Evolutionary conservation across 345 rosid species (phyloP).

Genomic region (Mercurialis annua): DNA sequence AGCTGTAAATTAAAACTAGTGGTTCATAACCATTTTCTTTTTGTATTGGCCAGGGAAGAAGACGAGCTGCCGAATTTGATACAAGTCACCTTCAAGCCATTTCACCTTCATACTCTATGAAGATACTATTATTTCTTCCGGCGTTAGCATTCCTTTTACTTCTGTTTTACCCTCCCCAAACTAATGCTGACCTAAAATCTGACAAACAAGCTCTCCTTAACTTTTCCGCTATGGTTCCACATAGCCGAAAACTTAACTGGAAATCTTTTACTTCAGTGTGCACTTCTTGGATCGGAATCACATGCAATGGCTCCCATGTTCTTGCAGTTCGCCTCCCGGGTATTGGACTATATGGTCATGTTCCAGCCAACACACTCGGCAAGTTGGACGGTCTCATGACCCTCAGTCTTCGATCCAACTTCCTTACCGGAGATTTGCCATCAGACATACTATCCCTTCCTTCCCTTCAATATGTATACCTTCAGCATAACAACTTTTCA

Average conservation of each 20-base stretch:
- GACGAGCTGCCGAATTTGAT: constrained; percentile 13
- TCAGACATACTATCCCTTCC: constrained; percentile 69
- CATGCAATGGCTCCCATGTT: constrained; percentile 61
- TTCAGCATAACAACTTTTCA: constrained; percentile 80
- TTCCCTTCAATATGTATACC: constrained; percentile 55
- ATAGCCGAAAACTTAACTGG: constrained; percentile 81
- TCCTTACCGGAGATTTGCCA: constrained; percentile 64
- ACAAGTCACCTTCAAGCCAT: not conserved
- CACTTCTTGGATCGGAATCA: constrained; percentile 73
- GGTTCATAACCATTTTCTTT: not conserved
- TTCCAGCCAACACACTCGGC: constrained; percentile 73
- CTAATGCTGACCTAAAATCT: constrained; percentile 45
- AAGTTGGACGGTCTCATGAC: constrained; percentile 64
- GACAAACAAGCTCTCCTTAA: constrained; percentile 76
- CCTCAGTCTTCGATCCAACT: constrained; percentile 78
- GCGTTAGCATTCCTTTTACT: constrained; percentile 35
- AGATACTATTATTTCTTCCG: constrained; percentile 24
- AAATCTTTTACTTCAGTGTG: constrained; percentile 46
- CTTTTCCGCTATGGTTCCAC: constrained; percentile 67
- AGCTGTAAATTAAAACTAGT: not conserved
- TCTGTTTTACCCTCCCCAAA: constrained; percentile 31
- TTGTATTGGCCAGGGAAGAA: constrained; percentile 5
- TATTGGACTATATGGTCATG: constrained; percentile 67
- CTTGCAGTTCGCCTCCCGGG: constrained; percentile 75
- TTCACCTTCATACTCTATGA: constrained; percentile 33